These are phyloP conservation scores for Phytophthora capsici DNA, from an alignment of 352 stramenopile species.

Conservation along the genomic window DNA sequence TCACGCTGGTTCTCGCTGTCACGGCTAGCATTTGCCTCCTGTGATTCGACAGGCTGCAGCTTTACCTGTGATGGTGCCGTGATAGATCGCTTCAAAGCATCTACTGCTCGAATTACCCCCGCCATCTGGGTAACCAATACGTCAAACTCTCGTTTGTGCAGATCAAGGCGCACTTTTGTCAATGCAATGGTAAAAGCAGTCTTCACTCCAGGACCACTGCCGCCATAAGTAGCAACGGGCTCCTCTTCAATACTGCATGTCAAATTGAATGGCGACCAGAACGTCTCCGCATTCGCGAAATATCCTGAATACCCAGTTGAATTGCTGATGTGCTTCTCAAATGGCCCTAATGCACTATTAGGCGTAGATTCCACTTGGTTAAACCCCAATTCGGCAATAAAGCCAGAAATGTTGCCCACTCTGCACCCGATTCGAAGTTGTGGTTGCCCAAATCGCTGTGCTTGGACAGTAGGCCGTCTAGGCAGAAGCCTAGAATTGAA, in stretches of 20 bases:
- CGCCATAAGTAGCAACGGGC: background rate
- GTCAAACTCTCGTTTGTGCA: slow-evolving; percentile 36
- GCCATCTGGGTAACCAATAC: slow-evolving; percentile 19
- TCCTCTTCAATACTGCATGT: slow-evolving; percentile 50
- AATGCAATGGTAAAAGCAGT: slow-evolving; percentile 23
- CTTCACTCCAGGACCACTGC: background rate
- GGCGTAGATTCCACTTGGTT: background rate
- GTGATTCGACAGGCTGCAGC: slow-evolving; percentile 9
- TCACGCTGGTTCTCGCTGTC: slow-evolving; percentile 27
- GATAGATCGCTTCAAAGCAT: slow-evolving; percentile 18
- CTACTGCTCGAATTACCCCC: slow-evolving; percentile 20
- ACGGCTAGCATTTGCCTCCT: background rate
- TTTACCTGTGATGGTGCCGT: background rate
- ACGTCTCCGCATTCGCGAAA: slow-evolving; percentile 36
- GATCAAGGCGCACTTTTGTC: slow-evolving; percentile 44
- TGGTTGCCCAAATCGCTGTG: slow-evolving; percentile 54
- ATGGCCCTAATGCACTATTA: slow-evolving; percentile 25
- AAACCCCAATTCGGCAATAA: slow-evolving; percentile 40
- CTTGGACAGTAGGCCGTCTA: slow-evolving; percentile 48
- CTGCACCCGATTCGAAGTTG: slow-evolving; percentile 50
- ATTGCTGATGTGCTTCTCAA: slow-evolving; percentile 42
- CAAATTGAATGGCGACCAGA: slow-evolving; percentile 62
- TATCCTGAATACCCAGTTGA: slow-evolving; percentile 10
- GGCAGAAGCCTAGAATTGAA: slow-evolving; percentile 78
- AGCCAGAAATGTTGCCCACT: slow-evolving; percentile 56